phyloP scores from a whole-genome alignment of 2,329 filamentous ascomycete species.

The Acrocalymma vagum region DNA sequence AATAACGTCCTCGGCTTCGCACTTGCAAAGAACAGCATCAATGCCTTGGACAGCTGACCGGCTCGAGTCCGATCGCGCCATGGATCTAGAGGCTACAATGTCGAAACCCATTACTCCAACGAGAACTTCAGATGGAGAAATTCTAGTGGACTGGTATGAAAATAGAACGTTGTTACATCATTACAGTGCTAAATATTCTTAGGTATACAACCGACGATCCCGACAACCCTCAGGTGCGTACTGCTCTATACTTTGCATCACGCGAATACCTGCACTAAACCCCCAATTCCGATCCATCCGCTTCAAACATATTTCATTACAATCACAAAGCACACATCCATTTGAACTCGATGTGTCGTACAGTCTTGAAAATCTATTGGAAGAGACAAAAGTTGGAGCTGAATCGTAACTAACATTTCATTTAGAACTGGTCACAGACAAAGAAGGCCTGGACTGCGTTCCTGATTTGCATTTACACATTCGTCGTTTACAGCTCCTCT shows the following conservation, averaged over 20 bases:
- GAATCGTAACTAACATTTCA: conserved; percentile 8
- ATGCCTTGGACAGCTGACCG: too few relatives aligned
- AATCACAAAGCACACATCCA: too few relatives aligned
- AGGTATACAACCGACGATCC: conserved; percentile 32
- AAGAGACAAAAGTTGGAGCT: too few relatives aligned
- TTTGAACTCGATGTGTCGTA: too few relatives aligned
- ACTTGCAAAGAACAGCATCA: too few relatives aligned
- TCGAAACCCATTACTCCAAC: conserved; percentile 25
- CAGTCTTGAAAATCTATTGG: too few relatives aligned
- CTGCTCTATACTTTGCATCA: neutral
- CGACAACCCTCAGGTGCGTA: conserved; percentile 41
- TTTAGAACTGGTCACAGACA: conserved; percentile 48
- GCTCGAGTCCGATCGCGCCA: too few relatives aligned
- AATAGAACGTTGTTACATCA: too few relatives aligned
- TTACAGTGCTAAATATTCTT: too few relatives aligned
- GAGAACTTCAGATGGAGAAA: conserved; percentile 26
- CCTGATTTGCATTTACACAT: conserved; percentile 59
- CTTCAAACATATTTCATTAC: too few relatives aligned
- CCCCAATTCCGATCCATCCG: too few relatives aligned
- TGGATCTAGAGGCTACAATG: conserved; percentile 32
- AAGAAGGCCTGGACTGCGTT: conserved; percentile 57
- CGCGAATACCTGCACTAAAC: neutral
- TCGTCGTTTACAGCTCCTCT: conserved; percentile 61
- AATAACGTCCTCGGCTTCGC: too few relatives aligned
- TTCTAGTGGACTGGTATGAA: conserved; percentile 41